Evolutionary conservation across 2,329 filamentous ascomycete genomes (phyloP), one percentile per base, ranked within the genome.

Genomic region (Apiospora malaysiana): DNA sequence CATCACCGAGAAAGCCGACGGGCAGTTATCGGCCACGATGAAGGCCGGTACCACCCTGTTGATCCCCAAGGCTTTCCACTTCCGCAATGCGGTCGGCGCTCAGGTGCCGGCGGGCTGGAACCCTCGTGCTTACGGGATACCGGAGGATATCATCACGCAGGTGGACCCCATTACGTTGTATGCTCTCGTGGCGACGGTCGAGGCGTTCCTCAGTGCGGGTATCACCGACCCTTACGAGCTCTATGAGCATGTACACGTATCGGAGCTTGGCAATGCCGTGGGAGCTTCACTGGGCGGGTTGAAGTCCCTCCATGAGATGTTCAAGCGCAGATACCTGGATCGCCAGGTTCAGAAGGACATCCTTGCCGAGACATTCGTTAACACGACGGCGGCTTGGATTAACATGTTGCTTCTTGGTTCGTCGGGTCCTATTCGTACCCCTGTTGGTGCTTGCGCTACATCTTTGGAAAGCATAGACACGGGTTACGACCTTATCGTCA

Each of bases 401-500:
- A 83, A 84, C 68, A 83, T 84, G 82, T 78, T 84, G 14, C 76
- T 83, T n/a, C 74, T 81, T n/a, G 74, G 73, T 3, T 74, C 79
- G 0, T 71, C 78, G 0, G 82, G 82, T 0, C 81, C 82, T 0
- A 81, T 78, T 25, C 74, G 74, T 5, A 81, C 82, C 0, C 81
- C 81, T 1, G 78, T 80, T 0, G 81, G 81, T 0, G 78, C 81
- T 1, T 84, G 81, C 42, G 82, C 82, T 0, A 84, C 82, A 0
- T 74, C 76, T 0, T 46, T 84, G 2, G 82, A 83, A 71, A 78
- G 78, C 0, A 69, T 83, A 0, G 80, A 84, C 46, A 76, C 74
- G 9, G 82, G 76, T 4, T 78, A 71, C 70, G 82, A 83, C 12
- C 69, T 76, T 0, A 80, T 83, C 25, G 68, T 71, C 4, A 72